phyloP scores from a whole-genome alignment of 2,329 filamentous ascomycete genomes.

The Penicillium sp. region DNA sequence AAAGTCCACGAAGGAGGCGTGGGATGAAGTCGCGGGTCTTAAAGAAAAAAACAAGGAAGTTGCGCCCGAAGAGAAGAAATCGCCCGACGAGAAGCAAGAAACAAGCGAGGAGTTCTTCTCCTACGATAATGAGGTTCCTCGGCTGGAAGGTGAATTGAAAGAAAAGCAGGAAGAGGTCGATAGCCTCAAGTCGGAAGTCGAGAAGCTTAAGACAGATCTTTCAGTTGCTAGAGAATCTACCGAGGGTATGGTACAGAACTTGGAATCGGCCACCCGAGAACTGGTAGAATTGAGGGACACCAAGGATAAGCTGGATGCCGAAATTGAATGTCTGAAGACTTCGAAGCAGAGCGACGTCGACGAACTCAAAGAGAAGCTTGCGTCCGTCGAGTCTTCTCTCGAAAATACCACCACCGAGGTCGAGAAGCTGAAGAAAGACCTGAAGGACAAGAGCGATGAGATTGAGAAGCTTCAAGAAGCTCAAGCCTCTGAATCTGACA shows the following conservation, averaged over 20 bases:
- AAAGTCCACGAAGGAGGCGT: slow-evolving; percentile 60
- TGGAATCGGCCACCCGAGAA: slow-evolving; percentile 68
- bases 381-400: slow-evolving; percentile 32
- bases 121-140: slow-evolving; percentile 82
- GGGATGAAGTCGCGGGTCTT: slow-evolving; percentile 63
- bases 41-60: slow-evolving; percentile 36
- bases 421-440: slow-evolving; percentile 36
- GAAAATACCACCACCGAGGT: slow-evolving; percentile 29
- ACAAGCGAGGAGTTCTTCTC: slow-evolving; percentile 80
- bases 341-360: slow-evolving; percentile 44
- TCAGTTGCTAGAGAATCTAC: slow-evolving; percentile 70
- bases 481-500: slow-evolving; percentile 25
- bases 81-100: slow-evolving; percentile 27
- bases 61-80: slow-evolving; percentile 10
- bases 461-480: slow-evolving; percentile 37
- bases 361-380: slow-evolving; percentile 41
- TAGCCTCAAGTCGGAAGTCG: slow-evolving; percentile 68
- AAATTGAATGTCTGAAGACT: slow-evolving; percentile 48
- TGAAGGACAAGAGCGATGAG: slow-evolving; percentile 44
- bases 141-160: slow-evolving; percentile 72
- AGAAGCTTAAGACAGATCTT: slow-evolving; percentile 68
- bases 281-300: slow-evolving; percentile 57
- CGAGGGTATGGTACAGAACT: slow-evolving; percentile 61
- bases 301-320: slow-evolving; percentile 50
- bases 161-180: slow-evolving; percentile 70